Evolutionary conservation across 2,329 filamentous ascomycete genomes (phyloP), one percentile per base, ranked within the genome.

Genomic region (Alternaria atra): DNA sequence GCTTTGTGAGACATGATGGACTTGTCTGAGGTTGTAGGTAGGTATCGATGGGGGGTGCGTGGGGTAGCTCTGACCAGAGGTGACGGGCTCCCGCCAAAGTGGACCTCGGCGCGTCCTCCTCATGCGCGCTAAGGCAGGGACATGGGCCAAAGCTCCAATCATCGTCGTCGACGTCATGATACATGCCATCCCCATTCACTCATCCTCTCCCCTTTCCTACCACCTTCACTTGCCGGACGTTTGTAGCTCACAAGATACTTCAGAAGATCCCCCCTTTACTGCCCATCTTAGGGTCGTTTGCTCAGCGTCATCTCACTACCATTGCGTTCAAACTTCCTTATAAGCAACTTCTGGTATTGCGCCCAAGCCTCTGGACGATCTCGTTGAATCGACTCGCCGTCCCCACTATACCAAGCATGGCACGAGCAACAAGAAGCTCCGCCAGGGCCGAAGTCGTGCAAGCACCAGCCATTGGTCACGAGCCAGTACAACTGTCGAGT

Each of bases 401-500:
- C 27, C 20, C 17, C 13, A 55, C 32, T n/a, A 30, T 58, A 15
- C 40, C 47, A 46, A 68, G 7, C 23, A 79, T 79, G 77, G 65
- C 62, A 46, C 71, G 77, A 61, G 64, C 68, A 43, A 79, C 77
- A 1, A 67, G 75, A 51, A 69, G 73, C 46, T 72, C 73, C 13
- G 61, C 68, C 29, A 71, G 63, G 55, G 51, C 59, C 20, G 48
- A 64, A 34, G 52, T 65, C 30, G 55, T 61, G 40, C 58, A 61
- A 30, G 42, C 57, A 3, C 12, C 60, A 23, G 57, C 55, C 15
- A 37, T 59, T 40, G 64, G 64, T 10, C 30, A 65, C 25, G 73
- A 77, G 30, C 69, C 75, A 17, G 64, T 77, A 40, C 79, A 84
- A 60, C 67, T 82, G 4, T 82, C 81, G 32, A 83, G 80, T 63